A percentile compares a stretch with the other conserved stretches of the same genome.
These are phyloP conservation scores for Primulina huaijiensis DNA, from an alignment of 257 asterid genomes.

Conservation along the genomic window DNA sequence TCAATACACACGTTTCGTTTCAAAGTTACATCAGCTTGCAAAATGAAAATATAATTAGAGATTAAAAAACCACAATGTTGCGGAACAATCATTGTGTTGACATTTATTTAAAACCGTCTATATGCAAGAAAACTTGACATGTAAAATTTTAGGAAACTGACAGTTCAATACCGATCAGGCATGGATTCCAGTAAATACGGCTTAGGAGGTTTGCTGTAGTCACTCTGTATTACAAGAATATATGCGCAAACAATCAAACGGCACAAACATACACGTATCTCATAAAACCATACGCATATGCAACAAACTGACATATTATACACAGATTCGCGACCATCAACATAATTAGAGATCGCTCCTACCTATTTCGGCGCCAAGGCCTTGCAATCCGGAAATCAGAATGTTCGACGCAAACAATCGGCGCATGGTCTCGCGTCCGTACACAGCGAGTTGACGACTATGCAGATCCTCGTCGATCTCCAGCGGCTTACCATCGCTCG, in stretches of 20 bases:
- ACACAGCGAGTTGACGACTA: conserved; percentile 37
- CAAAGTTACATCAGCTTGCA: background rate
- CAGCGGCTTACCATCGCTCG: conserved; percentile 5
- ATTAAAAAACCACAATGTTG: background rate
- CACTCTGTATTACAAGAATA: background rate
- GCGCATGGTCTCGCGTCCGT: conserved; percentile 48
- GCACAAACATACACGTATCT: background rate
- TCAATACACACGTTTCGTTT: background rate
- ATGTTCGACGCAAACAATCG: conserved; percentile 42
- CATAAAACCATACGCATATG: background rate
- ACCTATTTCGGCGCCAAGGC: conserved; percentile 49
- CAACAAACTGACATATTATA: background rate
- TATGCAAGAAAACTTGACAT: conserved; percentile 11
- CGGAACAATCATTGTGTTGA: background rate
- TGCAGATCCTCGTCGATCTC: conserved; percentile 39
- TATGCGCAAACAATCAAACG: background rate
- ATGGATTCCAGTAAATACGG: background rate
- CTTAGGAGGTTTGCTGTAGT: background rate
- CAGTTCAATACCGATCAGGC: background rate
- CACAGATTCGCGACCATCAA: background rate
- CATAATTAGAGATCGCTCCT: background rate
- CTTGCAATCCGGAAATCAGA: conserved; percentile 46
- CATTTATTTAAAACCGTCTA: background rate
- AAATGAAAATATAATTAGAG: conserved; percentile 5
- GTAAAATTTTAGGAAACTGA: background rate